These are phyloP conservation scores for Cyclotella atomus DNA, from an alignment of 108 stramenopile species.

Conservation along the genomic window DNA sequence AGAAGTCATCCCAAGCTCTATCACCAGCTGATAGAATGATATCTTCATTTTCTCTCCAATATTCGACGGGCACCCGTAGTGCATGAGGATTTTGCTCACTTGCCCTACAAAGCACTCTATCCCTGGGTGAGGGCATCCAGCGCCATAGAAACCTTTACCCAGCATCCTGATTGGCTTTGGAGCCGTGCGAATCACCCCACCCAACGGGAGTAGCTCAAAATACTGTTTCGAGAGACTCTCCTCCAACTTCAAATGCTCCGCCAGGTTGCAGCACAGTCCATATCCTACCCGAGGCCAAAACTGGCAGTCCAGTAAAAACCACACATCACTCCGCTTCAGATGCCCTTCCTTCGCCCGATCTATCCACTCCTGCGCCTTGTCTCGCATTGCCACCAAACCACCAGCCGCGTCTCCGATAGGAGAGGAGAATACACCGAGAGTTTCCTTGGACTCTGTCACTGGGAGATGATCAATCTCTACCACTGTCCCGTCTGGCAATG, in stretches of 20 bases:
- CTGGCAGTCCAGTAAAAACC: slow-evolving; percentile 11
- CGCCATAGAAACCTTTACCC: slow-evolving; percentile 5
- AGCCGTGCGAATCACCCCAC: not conserved
- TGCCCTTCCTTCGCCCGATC: not conserved
- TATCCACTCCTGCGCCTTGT: not conserved
- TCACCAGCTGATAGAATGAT: not conserved
- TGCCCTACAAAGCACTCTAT: slow-evolving; percentile 11
- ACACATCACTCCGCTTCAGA: slow-evolving; percentile 4
- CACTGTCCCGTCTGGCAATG: not conserved
- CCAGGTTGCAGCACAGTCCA: slow-evolving; percentile 11
- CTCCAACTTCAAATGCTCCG: not conserved
- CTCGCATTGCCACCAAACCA: not conserved
- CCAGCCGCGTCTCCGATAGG: not conserved
- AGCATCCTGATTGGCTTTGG: not conserved
- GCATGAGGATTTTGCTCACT: slow-evolving; percentile 4
- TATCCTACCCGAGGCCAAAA: slow-evolving; percentile 12
- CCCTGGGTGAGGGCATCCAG: slow-evolving; percentile 7
- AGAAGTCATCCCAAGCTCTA: slow-evolving; percentile 8
- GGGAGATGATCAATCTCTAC: not conserved
- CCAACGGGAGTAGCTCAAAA: not conserved
- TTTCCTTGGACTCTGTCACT: not conserved
- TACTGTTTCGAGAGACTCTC: not conserved
- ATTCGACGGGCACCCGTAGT: slow-evolving; percentile 9
- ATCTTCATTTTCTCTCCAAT: slow-evolving; percentile 4
- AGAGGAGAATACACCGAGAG: slow-evolving; percentile 8